phyloP scores from a whole-genome alignment of 768 basidiomycete genomes.

The Kwoniella dejecticola region DNA sequence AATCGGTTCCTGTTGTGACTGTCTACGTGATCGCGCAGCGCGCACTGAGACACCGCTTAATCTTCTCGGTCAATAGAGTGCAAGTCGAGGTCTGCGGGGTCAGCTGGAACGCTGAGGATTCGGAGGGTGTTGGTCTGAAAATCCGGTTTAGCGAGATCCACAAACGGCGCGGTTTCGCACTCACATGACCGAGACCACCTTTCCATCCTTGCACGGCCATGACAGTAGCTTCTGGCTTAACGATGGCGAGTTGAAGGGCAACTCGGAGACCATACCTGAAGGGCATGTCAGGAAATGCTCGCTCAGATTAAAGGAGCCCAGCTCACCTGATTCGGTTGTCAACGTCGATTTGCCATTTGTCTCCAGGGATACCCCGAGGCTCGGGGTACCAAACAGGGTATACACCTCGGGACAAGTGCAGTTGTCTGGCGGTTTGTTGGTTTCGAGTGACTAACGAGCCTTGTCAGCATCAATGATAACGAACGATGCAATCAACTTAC shows the following conservation, averaged over 20 bases:
- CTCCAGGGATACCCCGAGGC: constrained; percentile 79
- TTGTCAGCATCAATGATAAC: constrained; percentile 1
- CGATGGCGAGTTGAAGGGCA: constrained; percentile 79
- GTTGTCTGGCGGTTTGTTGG: constrained; percentile 91
- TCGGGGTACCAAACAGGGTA: constrained; percentile 97
- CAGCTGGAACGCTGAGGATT: constrained; percentile 54
- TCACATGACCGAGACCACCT: constrained; percentile 82
- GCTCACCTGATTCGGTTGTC: constrained; percentile 62
- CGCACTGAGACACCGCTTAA: too few relatives aligned
- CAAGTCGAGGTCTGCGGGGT: constrained; percentile 53
- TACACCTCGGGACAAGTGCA: constrained; percentile 92
- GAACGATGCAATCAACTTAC: constrained; percentile 59
- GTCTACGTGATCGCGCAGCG: too few relatives aligned
- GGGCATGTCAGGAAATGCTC: constrained; percentile 44
- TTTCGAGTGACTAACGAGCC: constrained; percentile 81
- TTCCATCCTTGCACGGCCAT: constrained; percentile 99
- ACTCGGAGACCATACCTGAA: constrained; percentile 70
- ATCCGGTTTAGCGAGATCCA: constrained; percentile 8
- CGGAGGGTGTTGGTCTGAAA: constrained; percentile 55
- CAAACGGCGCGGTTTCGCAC: constrained; percentile 13
- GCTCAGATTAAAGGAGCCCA: not conserved
- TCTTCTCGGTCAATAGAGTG: constrained; percentile 50
- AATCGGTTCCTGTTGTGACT: too few relatives aligned
- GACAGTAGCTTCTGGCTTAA: constrained; percentile 83
- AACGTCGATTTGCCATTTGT: constrained; percentile 96